Conservation (phyloP, 306 rosid genomes). For the Rosa lucieae region DNA sequence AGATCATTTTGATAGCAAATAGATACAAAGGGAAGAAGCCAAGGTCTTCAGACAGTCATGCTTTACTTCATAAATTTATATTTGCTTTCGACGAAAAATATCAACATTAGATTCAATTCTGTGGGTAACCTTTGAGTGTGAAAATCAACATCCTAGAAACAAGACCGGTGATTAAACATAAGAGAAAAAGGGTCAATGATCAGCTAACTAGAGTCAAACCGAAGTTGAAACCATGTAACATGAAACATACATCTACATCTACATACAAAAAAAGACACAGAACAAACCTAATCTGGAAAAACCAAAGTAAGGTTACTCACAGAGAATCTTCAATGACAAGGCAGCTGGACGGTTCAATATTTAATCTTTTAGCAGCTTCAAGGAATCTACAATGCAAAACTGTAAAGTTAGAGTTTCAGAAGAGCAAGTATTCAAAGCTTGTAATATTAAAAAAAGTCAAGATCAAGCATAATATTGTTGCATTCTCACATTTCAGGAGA, state of each 20-base stretch:
- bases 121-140: neutral
- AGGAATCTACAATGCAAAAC: slow-evolving; percentile 57
- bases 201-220: neutral
- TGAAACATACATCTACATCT: neutral
- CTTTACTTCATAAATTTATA: neutral
- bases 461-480: slow-evolving; percentile 21
- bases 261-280: neutral
- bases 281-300: neutral
- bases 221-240: neutral
- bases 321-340: slow-evolving; percentile 92
- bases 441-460: slow-evolving; percentile 12
- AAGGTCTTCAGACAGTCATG: neutral
- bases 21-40: neutral
- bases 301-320: slow-evolving; percentile 41
- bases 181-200: neutral
- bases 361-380: slow-evolving; percentile 72
- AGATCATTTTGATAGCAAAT: neutral
- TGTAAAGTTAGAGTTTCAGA: slow-evolving; percentile 1
- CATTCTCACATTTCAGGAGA: slow-evolving; percentile 85
- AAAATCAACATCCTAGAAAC: too few species aligned
- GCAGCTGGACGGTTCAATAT: slow-evolving; percentile 67
- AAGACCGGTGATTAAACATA: neutral
- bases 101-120: neutral
- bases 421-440: slow-evolving; percentile 6
- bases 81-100: neutral